Evolutionary conservation across 257 asterid species (phyloP).

Genomic region (Solanum megistacrolobum): DNA sequence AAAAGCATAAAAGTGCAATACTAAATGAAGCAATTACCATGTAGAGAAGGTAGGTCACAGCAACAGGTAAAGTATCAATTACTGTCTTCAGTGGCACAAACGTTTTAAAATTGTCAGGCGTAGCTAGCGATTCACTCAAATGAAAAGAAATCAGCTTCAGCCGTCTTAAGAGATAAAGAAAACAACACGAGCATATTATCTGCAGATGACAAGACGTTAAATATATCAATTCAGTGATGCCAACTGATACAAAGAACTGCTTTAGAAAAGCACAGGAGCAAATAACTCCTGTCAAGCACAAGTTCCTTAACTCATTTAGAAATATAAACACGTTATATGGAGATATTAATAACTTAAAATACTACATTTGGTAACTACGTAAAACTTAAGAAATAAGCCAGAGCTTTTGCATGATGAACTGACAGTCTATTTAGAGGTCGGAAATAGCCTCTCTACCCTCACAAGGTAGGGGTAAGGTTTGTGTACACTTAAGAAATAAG

Average conservation of each 20-base stretch:
- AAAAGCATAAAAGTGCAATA: conserved; percentile 3
- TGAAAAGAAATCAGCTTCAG: conserved; percentile 58
- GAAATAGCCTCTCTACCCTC: not conserved
- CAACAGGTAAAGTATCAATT: conserved; percentile 54
- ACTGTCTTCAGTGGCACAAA: conserved; percentile 51
- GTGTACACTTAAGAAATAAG: not conserved
- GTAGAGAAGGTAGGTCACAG: conserved; percentile 70
- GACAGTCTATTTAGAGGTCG: not conserved
- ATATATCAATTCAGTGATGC: not conserved
- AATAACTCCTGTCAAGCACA: not conserved
- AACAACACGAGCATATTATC: conserved; percentile 70
- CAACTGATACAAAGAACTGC: not conserved
- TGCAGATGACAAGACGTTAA: conserved; percentile 24
- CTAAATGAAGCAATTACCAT: conserved; percentile 45
- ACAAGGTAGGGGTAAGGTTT: not conserved
- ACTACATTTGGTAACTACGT: not conserved
- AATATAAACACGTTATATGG: not conserved
- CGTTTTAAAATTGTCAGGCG: conserved; percentile 29
- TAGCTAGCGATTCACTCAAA: conserved; percentile 31
- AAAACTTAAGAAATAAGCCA: not conserved
- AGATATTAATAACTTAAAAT: not conserved
- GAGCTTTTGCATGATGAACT: not conserved
- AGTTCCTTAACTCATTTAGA: not conserved
- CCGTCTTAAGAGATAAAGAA: conserved; percentile 54
- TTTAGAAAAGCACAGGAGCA: not conserved